These are phyloP conservation scores for Ogataea siamensis DNA, from an alignment of 805 yeast genomes.

Conservation along the genomic window DNA sequence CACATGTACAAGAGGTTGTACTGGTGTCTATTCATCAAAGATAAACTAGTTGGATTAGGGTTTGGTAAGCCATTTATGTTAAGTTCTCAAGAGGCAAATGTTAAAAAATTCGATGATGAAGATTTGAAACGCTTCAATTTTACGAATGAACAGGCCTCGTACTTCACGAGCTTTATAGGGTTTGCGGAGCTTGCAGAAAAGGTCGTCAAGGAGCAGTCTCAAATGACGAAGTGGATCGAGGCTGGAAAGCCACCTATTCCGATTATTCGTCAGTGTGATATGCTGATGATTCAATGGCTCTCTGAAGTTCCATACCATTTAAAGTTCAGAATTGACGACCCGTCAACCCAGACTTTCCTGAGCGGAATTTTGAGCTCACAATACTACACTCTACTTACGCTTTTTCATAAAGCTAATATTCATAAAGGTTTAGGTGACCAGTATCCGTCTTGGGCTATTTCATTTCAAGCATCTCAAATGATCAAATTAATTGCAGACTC, in stretches of 20 bases:
- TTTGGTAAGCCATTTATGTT: conserved; percentile 72
- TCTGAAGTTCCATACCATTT: conserved; percentile 60
- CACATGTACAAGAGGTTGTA: conserved; percentile 38
- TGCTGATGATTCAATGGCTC: conserved; percentile 77
- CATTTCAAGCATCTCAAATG: conserved; percentile 80
- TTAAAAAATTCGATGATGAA: conserved; percentile 62
- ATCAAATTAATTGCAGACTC: conserved; percentile 61
- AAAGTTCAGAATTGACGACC: conserved; percentile 58
- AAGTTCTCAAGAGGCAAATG: conserved; percentile 71
- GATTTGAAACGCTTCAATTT: conserved; percentile 61
- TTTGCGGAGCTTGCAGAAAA: conserved; percentile 71
- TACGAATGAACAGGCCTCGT: conserved; percentile 48
- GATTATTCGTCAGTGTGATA: conserved; percentile 59
- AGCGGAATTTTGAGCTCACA: conserved; percentile 62
- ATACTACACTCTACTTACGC: conserved; percentile 69
- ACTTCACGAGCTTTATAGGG: conserved; percentile 61
- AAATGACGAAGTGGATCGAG: conserved; percentile 62
- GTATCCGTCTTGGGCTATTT: conserved; percentile 71
- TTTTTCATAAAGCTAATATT: conserved; percentile 70
- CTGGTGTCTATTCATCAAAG: conserved; percentile 77
- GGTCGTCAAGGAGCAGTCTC: conserved; percentile 64
- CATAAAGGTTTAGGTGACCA: conserved; percentile 35
- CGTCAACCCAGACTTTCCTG: conserved; percentile 51
- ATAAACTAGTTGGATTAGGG: conserved; percentile 65
- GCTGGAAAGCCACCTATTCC: conserved; percentile 39